These are phyloP conservation scores for Floccularia luteovirens DNA, from an alignment of 768 basidiomycete species.

Conservation along the genomic window DNA sequence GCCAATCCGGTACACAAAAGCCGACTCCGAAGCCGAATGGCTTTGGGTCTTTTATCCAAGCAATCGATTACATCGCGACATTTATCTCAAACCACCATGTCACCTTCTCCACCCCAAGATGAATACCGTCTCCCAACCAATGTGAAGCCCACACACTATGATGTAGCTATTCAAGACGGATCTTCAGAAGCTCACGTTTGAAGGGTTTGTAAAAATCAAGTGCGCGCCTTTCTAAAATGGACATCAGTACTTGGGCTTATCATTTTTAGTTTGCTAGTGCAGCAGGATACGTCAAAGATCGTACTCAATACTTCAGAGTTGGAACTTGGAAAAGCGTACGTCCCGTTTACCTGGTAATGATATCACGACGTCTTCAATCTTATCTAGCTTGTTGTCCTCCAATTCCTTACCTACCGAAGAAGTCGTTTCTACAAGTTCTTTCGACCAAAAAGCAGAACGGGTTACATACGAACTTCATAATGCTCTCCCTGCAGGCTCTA, in stretches of 20 bases:
- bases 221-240: constrained; percentile 17
- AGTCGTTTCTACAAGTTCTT: constrained; percentile 30
- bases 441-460: constrained; percentile 62
- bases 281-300: constrained; percentile 50
- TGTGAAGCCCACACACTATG: constrained; percentile 71
- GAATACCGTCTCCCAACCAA: constrained; percentile 59
- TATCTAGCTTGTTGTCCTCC: constrained; percentile 39
- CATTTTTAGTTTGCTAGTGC: constrained; percentile 49
- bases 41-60: no score
- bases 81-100: no score
- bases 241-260: not conserved
- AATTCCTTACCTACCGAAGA: constrained; percentile 45
- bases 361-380: not conserved
- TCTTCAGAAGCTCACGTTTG: constrained; percentile 66
- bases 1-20: no score
- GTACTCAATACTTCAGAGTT: constrained; percentile 52
- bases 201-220: constrained; percentile 72
- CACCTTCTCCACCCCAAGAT: constrained; percentile 15
- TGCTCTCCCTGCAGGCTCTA: constrained; percentile 56
- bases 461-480: constrained; percentile 51
- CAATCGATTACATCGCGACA: no score
- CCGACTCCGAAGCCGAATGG: no score
- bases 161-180: constrained; percentile 76
- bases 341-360: constrained; percentile 3
- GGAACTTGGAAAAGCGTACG: constrained; percentile 23